A percentile compares a stretch with the other conserved stretches of the same genome.
These are phyloP conservation scores for Phytophthora megakarya DNA, from an alignment of 352 stramenopile genomes.

Conservation along the genomic window DNA sequence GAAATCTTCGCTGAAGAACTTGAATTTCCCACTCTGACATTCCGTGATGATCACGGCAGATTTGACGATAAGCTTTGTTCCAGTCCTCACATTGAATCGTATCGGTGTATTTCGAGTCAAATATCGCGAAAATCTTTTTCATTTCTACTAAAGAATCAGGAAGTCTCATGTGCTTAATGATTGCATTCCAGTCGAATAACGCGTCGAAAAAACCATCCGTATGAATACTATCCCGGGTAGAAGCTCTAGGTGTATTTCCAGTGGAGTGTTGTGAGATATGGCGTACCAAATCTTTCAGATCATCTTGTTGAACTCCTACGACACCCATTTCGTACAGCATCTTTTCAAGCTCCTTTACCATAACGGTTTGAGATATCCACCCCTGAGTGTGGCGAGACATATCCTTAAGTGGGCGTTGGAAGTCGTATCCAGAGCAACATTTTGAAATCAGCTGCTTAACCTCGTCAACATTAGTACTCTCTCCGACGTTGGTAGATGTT, in stretches of 20 bases:
- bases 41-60: slow-evolving; percentile 8
- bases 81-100: slow-evolving; percentile 49
- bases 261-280: neutral
- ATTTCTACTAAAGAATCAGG: slow-evolving; percentile 47
- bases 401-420: slow-evolving; percentile 22
- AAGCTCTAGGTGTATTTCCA: neutral
- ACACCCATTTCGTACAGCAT: slow-evolving; percentile 30
- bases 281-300: slow-evolving; percentile 12
- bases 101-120: slow-evolving; percentile 50
- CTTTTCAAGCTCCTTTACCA: slow-evolving; percentile 24
- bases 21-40: slow-evolving; percentile 49
- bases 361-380: slow-evolving; percentile 10
- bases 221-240: slow-evolving; percentile 25
- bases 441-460: slow-evolving; percentile 19
- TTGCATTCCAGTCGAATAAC: slow-evolving; percentile 49
- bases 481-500: neutral
- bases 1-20: slow-evolving; percentile 47
- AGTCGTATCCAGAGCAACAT: slow-evolving; percentile 36
- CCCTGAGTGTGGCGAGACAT: slow-evolving; percentile 11
- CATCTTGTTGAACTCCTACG: neutral
- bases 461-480: neutral
- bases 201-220: slow-evolving; percentile 46
- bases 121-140: slow-evolving; percentile 51
- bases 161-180: slow-evolving; percentile 34
- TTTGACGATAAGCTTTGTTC: slow-evolving; percentile 49